Evolutionary conservation across 352 stramenopile species (phyloP).

Genomic region (Pythium folliculosum): DNA sequence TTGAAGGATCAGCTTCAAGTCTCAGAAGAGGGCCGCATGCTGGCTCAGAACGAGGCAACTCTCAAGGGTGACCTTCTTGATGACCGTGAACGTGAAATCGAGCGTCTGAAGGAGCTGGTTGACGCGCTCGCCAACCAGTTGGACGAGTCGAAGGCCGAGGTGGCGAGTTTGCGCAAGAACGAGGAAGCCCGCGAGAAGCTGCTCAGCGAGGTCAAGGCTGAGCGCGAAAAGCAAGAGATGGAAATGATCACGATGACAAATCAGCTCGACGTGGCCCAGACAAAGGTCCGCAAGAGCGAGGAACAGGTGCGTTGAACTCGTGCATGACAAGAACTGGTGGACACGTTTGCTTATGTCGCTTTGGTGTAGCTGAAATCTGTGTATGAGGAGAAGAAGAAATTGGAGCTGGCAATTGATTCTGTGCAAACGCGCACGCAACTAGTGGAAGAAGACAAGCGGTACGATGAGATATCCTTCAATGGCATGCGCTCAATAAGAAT

Average conservation of each 20-base stretch:
- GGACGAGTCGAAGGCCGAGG: neutral
- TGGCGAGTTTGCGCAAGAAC: neutral
- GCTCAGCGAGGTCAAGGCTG: constrained; percentile 1
- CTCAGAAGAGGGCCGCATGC: constrained; percentile 1
- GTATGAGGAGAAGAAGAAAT: constrained; percentile 12
- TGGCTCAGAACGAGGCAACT: constrained; percentile 11
- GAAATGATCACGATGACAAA: constrained; percentile 21
- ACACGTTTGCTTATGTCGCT: neutral
- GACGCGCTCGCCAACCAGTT: constrained; percentile 1
- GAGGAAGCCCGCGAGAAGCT: neutral
- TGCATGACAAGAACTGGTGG: neutral
- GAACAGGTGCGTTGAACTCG: constrained; percentile 15
- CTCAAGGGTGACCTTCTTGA: constrained; percentile 13
- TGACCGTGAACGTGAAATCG: constrained; percentile 18
- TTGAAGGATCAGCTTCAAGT: constrained; percentile 20
- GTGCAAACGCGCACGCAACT: constrained; percentile 16
- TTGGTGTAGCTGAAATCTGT: constrained; percentile 10
- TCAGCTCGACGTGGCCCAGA: constrained; percentile 9
- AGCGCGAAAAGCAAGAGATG: constrained; percentile 14
- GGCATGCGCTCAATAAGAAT: too few relatives aligned
- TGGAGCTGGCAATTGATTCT: constrained; percentile 23
- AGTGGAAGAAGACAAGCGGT: constrained; percentile 30
- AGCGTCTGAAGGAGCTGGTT: neutral
- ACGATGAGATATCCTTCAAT: neutral
- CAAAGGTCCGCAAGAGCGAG: constrained; percentile 10